A percentile compares a stretch with the other conserved stretches of the same genome.
phyloP scores from a whole-genome alignment of 2,329 filamentous ascomycete species.

The Aphanocladium album region DNA sequence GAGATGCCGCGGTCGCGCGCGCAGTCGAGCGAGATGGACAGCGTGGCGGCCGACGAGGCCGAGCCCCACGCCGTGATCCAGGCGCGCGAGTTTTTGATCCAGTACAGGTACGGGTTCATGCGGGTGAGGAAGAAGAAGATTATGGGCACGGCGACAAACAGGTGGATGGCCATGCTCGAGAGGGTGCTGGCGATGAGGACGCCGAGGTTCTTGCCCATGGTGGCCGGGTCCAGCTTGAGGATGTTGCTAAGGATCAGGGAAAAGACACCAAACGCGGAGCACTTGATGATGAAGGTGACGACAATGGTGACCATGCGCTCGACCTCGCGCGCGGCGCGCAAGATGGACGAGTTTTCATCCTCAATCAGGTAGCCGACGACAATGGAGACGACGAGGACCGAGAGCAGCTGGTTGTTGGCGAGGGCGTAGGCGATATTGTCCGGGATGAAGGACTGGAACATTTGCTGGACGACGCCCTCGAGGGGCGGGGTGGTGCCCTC shows the following conservation, averaged over 20 bases:
- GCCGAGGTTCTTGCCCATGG: constrained; percentile 45
- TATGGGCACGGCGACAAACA: constrained; percentile 41
- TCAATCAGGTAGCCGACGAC: constrained; percentile 44
- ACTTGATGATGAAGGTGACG: constrained; percentile 43
- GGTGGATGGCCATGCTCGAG: constrained; percentile 41
- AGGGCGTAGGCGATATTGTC: constrained; percentile 43
- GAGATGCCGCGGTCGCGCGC: constrained; percentile 36
- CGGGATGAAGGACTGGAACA: constrained; percentile 46
- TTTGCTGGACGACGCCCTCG: constrained; percentile 39
- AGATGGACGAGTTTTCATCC: constrained; percentile 28
- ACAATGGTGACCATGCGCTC: constrained; percentile 42
- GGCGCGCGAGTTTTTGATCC: constrained; percentile 43
- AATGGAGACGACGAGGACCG: constrained; percentile 42
- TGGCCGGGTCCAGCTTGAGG: constrained; percentile 41
- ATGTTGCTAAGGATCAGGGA: constrained; percentile 49
- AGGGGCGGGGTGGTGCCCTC: constrained; percentile 33
- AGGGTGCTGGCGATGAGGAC: constrained; percentile 44
- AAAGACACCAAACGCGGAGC: constrained; percentile 48
- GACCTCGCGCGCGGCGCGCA: constrained; percentile 41
- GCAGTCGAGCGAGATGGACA: constrained; percentile 43
- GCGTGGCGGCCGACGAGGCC: constrained; percentile 47
- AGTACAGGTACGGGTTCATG: constrained; percentile 43
- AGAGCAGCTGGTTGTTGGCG: constrained; percentile 40
- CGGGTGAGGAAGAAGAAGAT: constrained; percentile 37
- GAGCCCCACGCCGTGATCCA: constrained; percentile 53